Base-by-base conservation (phyloP, 805 yeast species). In the Kodamaea laetipori region DNA sequence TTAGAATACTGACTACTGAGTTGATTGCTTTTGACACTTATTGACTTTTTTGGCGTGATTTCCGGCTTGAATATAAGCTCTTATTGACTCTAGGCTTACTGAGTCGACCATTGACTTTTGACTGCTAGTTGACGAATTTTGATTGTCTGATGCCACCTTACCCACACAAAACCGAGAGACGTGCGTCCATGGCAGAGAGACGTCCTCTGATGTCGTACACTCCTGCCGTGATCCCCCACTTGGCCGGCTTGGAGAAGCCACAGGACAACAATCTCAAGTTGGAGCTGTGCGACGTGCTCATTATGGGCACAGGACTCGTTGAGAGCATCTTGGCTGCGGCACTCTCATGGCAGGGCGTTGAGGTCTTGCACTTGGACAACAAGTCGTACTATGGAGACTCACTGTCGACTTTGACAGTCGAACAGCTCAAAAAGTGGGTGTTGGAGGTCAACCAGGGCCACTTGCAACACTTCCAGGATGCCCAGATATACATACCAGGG, bases 261-360 rank as follows among this genome's bases (percentile, higher is more conserved):
- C 68, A 67, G 37, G 66, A 78, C 24, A 83, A 82, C 13, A 76
- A 80, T 26, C 81, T 94, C 5, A 87, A 83, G 21, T 69, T 82
- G 48, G 71, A 68, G 49, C 64, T 62, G 27, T 87, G 89, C 53
- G 99, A 94, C 59, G 96, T 94, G 10, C 73, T 94, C 23, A 86
- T 94, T 44, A 80, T 86, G 50, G 99, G 99, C 27, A 92, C 99
- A 0, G 98, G 98, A 3, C 72, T 94, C 32, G 84, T 82, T 2
- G 96, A 94, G 62, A 80, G 89, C 52, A 82, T 94, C 9, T 66
- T 90, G 38, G 97, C 98, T 0, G 96, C 97, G 9, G 92, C 97
- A 0, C 73, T 94, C 37, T 85, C 97, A 9, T 94, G 99, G 98
- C 96, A 89, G 55, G 99, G 99, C n/a, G 81, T 94, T n/a, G 81